A percentile compares a stretch with the other conserved stretches of the same genome.
phyloP scores from a whole-genome alignment of 176 grass and related monocot genomes.

The maize (Zea mays) region DNA sequence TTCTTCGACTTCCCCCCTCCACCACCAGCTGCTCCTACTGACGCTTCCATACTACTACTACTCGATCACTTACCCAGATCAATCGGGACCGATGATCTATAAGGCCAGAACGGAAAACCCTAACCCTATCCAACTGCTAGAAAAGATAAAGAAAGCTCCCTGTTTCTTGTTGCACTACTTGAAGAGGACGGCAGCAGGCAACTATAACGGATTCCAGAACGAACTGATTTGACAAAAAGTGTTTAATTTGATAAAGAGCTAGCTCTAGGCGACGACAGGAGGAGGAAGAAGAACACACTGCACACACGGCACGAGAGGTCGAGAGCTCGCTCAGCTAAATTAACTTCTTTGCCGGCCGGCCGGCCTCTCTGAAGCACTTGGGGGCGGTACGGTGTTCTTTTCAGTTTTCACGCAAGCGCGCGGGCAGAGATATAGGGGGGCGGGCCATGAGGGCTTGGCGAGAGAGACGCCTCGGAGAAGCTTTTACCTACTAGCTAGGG shows the following conservation, averaged over 20 bases:
- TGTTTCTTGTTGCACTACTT: conserved; percentile 33
- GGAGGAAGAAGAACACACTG: neutral
- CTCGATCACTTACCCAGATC: neutral
- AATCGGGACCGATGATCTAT: neutral
- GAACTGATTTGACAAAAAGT: conserved; percentile 8
- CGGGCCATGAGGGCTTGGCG: too few relatives aligned
- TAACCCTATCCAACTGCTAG: conserved; percentile 6
- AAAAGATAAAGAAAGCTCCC: neutral
- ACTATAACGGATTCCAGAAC: conserved; percentile 26
- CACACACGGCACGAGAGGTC: neutral
- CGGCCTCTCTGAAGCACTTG: neutral
- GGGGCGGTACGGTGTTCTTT: neutral
- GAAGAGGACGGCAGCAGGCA: neutral
- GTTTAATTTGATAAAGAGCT: neutral
- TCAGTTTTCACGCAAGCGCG: conserved; percentile 35
- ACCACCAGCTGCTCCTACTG: neutral
- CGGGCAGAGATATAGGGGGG: conserved; percentile 44
- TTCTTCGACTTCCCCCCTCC: too few relatives aligned
- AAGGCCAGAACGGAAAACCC: conserved; percentile 3
- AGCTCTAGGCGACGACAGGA: neutral
- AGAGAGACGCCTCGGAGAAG: conserved; percentile 54
- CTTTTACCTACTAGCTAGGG: conserved; percentile 48
- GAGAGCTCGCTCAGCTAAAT: neutral
- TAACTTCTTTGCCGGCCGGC: neutral
- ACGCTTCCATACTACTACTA: conserved; percentile 27